Conservation (phyloP, 208 protist genomes). For the Wallacemonas sp. region DNA sequence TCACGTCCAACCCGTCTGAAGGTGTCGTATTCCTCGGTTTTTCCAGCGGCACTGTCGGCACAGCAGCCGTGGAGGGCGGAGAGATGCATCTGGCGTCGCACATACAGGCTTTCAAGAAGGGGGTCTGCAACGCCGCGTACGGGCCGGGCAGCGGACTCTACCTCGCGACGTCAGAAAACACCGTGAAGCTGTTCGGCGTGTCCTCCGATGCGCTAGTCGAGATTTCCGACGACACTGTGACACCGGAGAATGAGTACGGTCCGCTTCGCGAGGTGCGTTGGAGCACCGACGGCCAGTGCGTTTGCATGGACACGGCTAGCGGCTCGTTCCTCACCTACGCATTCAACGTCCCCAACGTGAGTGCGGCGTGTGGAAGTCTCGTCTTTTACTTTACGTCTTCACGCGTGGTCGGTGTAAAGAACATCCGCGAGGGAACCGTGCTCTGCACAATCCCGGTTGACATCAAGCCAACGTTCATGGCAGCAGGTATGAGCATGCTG, state of each 20-base stretch:
- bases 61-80: slow-evolving; percentile 32
- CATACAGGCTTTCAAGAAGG: slow-evolving; percentile 25
- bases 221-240: slow-evolving; percentile 22
- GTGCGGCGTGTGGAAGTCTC: slow-evolving; percentile 56
- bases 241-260: slow-evolving; percentile 49
- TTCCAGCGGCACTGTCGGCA: slow-evolving; percentile 49
- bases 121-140: slow-evolving; percentile 39
- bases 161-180: slow-evolving; percentile 42
- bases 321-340: slow-evolving; percentile 81
- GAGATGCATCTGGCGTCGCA: slow-evolving; percentile 37
- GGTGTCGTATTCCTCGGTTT: slow-evolving; percentile 56
- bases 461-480: slow-evolving; percentile 86
- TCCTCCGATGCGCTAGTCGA: slow-evolving; percentile 45
- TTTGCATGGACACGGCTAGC: slow-evolving; percentile 71
- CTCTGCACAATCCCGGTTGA: slow-evolving; percentile 74
- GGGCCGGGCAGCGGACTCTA: slow-evolving; percentile 45
- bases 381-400: slow-evolving; percentile 88
- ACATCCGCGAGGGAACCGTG: slow-evolving; percentile 61
- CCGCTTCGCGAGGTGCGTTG: slow-evolving; percentile 40
- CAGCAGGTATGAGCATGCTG: slow-evolving; percentile 77
- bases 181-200: slow-evolving; percentile 49
- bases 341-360: slow-evolving; percentile 79
- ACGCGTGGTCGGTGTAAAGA: slow-evolving; percentile 82
- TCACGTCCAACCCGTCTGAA: slow-evolving; percentile 21
- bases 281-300: slow-evolving; percentile 90